Evolutionary conservation across 441 rosid species (phyloP).

Genomic region (Croton laevigatus): DNA sequence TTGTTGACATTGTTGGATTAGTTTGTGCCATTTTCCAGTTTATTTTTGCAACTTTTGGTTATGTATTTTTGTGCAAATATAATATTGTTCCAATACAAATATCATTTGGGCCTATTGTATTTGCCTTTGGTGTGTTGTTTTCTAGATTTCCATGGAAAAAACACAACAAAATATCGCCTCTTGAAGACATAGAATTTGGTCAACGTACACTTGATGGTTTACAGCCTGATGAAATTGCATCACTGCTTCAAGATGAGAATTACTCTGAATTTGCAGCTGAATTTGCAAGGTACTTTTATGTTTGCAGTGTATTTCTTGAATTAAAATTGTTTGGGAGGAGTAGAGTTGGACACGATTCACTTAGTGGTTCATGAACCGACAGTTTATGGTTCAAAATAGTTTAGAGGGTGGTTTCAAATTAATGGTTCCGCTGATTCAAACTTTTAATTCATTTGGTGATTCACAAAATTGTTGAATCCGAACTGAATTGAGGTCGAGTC

Average conservation of each 20-base stretch:
- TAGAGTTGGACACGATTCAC: too few species aligned
- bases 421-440: too few species aligned
- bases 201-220: neutral
- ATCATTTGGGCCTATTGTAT: neutral
- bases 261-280: neutral
- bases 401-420: too few species aligned
- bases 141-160: neutral
- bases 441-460: too few species aligned
- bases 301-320: neutral
- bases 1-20: neutral
- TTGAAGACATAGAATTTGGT: neutral
- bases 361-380: too few species aligned
- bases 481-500: too few species aligned
- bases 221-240: neutral
- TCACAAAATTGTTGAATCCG: too few species aligned
- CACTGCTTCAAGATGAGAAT: neutral
- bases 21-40: slow-evolving; percentile 1
- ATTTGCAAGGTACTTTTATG: neutral
- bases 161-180: neutral
- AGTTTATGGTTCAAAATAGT: too few species aligned
- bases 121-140: neutral
- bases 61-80: neutral
- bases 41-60: neutral
- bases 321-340: too few species aligned
- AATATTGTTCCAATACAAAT: neutral